Base-by-base conservation (phyloP, 179 eudicot species). In the Spinacia oleracea region DNA sequence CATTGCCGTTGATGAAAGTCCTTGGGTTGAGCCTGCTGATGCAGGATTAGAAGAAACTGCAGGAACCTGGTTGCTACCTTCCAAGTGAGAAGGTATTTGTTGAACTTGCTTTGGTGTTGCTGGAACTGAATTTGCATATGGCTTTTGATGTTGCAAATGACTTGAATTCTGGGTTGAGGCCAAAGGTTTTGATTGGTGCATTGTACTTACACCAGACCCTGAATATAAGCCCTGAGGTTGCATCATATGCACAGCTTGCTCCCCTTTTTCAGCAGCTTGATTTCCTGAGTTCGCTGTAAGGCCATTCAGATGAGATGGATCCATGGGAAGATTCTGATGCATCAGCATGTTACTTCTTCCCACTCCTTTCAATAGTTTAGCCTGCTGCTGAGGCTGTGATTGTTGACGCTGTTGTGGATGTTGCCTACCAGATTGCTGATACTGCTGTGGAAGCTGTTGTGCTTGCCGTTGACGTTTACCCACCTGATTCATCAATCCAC, bases 381-480 rank as follows among this genome's bases (percentile, higher is more conserved):
- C 84, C 79, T 86, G 96, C 50, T 89, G 93, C 84, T 89, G 92
- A 81, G 91, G 29, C 77, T 84, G 89, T 38, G 81, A 46, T 78
- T 78, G 91, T 76, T 86, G 92, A 35, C 93, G 82, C 69, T 89
- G 97, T 74, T 83, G 95, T 46, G 93, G 94, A 77, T 94, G 97
- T 48, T 86, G 95, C 84, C 92, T 86, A 42, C 91, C 85, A 48
- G 92, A 78, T 73, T 91, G 97, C 63, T 84, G 91, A 79, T 83
- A 75, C 46, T 89, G 88, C 67, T 87, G 90, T 72, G 85, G 91
- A 71, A 77, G 87, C 79, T 82, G 90, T 77, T 86, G 82, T 34
- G 72, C 78, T 65, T 84, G 91, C 11, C 87, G 79, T 70, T 87
- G 97, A 23, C 91, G 80, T 85, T 89, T 93, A 65, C 88, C 86